These are phyloP conservation scores for Penicillium aurantiogriseum DNA, from an alignment of 2,329 filamentous ascomycete species.

Conservation along the genomic window DNA sequence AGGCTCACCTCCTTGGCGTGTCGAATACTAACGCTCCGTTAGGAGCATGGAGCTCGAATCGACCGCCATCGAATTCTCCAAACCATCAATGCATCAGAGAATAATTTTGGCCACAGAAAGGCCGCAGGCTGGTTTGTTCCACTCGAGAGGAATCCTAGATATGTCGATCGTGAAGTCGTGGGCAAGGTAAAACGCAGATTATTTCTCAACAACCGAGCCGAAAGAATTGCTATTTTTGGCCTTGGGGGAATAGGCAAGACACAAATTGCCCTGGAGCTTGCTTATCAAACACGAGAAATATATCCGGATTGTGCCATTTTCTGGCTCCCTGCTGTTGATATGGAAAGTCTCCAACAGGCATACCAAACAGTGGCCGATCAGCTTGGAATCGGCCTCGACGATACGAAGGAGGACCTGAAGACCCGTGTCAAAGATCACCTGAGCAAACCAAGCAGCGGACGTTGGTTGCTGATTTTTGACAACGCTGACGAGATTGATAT, in stretches of 20 bases:
- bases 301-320: conserved; percentile 26
- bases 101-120: not conserved
- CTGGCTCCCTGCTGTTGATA: conserved; percentile 29
- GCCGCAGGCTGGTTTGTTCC: conserved; percentile 13
- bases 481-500: conserved; percentile 31
- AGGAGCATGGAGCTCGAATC: not conserved
- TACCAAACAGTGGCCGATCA: conserved; percentile 22
- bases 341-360: conserved; percentile 23
- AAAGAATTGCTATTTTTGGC: conserved; percentile 14
- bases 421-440: conserved; percentile 14
- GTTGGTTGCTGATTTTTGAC: conserved; percentile 33
- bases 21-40: no score
- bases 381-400: conserved; percentile 2
- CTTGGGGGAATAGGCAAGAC: conserved; percentile 30
- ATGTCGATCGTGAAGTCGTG: conserved; percentile 18
- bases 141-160: conserved; percentile 16
- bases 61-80: not conserved
- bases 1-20: no score
- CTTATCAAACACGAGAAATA: conserved; percentile 19
- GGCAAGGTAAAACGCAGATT: conserved; percentile 10
- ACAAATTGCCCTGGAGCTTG: conserved; percentile 29
- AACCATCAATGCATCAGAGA: not conserved
- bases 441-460: conserved; percentile 7
- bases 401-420: conserved; percentile 11
- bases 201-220: not conserved